Percentiles rank a stretch among this genome's conserved stretches.
These are phyloP conservation scores for Meira miltonrushii DNA, from an alignment of 1,284 basidiomycete species.

Conservation along the genomic window DNA sequence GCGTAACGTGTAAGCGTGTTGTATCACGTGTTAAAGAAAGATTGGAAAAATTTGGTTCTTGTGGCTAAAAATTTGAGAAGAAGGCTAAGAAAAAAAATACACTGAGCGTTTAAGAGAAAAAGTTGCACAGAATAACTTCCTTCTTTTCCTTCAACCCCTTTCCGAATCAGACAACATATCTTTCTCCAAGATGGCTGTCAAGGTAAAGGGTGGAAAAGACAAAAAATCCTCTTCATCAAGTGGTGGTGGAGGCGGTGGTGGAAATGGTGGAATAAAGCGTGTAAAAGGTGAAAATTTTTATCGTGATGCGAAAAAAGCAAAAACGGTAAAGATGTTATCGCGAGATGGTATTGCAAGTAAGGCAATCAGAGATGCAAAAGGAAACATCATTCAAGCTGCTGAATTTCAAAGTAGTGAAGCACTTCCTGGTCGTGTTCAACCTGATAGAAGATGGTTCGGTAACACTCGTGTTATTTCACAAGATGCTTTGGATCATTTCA, in stretches of 20 bases:
- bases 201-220: conserved; percentile 1
- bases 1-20: too few relatives aligned
- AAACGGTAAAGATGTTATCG: conserved; percentile 48
- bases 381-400: conserved; percentile 45
- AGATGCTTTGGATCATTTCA: conserved; percentile 58
- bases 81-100: too few relatives aligned
- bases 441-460: conserved; percentile 55
- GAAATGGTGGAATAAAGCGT: too few relatives aligned
- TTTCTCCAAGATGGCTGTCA: neutral
- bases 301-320: conserved; percentile 50
- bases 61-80: too few relatives aligned
- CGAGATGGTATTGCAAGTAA: conserved; percentile 46
- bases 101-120: too few relatives aligned
- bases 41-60: too few relatives aligned
- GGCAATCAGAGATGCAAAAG: conserved; percentile 46
- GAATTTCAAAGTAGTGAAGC: conserved; percentile 51
- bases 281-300: conserved; percentile 50
- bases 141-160: too few relatives aligned
- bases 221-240: neutral
- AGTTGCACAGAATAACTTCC: too few relatives aligned
- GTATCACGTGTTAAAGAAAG: too few relatives aligned
- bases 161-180: too few relatives aligned
- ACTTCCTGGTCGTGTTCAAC: conserved; percentile 50
- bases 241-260: neutral
- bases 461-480: conserved; percentile 85